Evolutionary conservation across 2,329 filamentous ascomycete genomes (phyloP).

Genomic region (Aspergillus felis): DNA sequence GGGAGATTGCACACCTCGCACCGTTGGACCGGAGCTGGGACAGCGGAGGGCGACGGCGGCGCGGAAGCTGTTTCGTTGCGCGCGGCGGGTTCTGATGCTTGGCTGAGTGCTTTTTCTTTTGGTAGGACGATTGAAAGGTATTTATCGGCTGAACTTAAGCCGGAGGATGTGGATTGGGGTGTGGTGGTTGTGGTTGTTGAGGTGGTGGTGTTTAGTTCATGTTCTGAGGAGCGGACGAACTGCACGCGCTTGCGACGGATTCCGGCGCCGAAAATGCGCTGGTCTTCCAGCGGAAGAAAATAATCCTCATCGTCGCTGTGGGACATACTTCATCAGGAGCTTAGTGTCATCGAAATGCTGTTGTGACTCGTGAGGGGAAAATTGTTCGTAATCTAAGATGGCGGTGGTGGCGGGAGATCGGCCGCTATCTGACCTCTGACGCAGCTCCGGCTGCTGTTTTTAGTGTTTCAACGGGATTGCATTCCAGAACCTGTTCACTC

Average conservation of each 20-base stretch:
- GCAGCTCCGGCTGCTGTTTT: background rate
- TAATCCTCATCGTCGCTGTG: conserved; percentile 53
- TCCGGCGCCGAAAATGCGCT: conserved; percentile 60
- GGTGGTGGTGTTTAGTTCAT: conserved; percentile 25
- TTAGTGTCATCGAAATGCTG: background rate
- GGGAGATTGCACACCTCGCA: conserved; percentile 63
- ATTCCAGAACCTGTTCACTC: conserved; percentile 4
- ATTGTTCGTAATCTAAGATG: conserved; percentile 5
- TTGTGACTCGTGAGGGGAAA: background rate
- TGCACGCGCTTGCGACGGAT: conserved; percentile 58
- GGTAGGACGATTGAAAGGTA: conserved; percentile 48
- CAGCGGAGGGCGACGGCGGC: conserved; percentile 8
- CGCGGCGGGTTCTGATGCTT: background rate
- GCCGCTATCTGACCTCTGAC: conserved; percentile 10
- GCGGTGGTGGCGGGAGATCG: conserved; percentile 19
- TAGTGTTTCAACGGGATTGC: conserved; percentile 4
- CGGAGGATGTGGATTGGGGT: conserved; percentile 15
- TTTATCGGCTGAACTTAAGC: conserved; percentile 33
- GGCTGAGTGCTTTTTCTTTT: conserved; percentile 9
- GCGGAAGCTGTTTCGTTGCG: conserved; percentile 1
- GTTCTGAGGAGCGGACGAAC: conserved; percentile 53
- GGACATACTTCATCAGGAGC: conserved; percentile 18
- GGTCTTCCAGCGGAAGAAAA: conserved; percentile 55
- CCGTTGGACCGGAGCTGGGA: background rate
- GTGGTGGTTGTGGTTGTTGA: conserved; percentile 21